Evolutionary conservation across 1,284 basidiomycete species (phyloP).

Genomic region (Tilletia walkeri): DNA sequence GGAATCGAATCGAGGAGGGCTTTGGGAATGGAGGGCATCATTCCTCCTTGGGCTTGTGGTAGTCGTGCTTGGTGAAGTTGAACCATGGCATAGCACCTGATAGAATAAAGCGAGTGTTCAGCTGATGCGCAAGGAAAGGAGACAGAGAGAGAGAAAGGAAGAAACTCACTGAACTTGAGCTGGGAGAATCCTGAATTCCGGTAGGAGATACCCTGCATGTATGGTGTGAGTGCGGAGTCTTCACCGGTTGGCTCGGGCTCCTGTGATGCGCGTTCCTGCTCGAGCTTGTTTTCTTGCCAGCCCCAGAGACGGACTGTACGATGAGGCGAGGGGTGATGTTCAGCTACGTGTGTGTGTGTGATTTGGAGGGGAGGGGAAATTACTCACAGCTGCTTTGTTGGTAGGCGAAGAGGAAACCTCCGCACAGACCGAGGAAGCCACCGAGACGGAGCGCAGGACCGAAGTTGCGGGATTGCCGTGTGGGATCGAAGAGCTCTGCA

Average conservation of each 20-base stretch:
- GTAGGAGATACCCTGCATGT: conserved; percentile 84
- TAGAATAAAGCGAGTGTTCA: neutral
- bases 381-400: conserved; percentile 62
- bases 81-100: conserved; percentile 53
- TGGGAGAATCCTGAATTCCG: conserved; percentile 90
- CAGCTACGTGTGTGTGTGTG: neutral
- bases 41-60: conserved; percentile 31
- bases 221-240: conserved; percentile 73
- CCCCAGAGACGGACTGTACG: conserved; percentile 88
- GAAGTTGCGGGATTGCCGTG: conserved; percentile 39
- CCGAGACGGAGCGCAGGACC: conserved; percentile 42
- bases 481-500: conserved; percentile 48
- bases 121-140: neutral
- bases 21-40: conserved; percentile 29
- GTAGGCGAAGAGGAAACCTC: conserved; percentile 91
- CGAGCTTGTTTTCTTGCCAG: conserved; percentile 77
- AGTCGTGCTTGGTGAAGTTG: conserved; percentile 53
- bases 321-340: neutral
- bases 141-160: neutral
- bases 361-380: neutral
- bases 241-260: conserved; percentile 63
- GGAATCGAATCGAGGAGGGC: neutral
- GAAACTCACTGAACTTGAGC: conserved; percentile 56
- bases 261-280: conserved; percentile 34
- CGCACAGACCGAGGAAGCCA: conserved; percentile 64